These are phyloP conservation scores for Auriscalpium vulgare DNA, from an alignment of 768 basidiomycete species.

Conservation along the genomic window DNA sequence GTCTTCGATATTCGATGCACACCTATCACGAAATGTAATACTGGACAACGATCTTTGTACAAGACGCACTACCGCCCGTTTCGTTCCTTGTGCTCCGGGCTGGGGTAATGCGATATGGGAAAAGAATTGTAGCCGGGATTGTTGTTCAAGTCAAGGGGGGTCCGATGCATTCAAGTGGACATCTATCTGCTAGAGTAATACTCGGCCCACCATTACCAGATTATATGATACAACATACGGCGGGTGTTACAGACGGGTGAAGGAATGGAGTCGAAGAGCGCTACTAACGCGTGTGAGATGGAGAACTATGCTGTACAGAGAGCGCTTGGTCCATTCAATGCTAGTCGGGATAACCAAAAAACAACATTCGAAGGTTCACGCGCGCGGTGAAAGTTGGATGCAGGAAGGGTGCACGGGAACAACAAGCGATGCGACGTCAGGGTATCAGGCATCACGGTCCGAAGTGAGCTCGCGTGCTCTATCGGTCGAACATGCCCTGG, in stretches of 20 bases:
- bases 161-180: not conserved
- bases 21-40: not conserved
- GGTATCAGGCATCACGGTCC: not conserved
- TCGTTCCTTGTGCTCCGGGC: not conserved
- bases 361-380: too few species aligned
- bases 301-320: too few species aligned
- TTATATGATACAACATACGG: too few species aligned
- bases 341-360: too few species aligned
- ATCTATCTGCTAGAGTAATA: too few species aligned
- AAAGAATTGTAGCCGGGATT: not conserved
- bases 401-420: not conserved
- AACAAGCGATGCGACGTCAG: not conserved
- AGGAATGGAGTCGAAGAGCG: too few species aligned
- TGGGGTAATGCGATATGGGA: not conserved
- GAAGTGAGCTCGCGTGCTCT: not conserved
- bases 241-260: too few species aligned
- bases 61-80: not conserved
- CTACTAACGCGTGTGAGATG: too few species aligned
- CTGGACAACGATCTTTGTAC: not conserved
- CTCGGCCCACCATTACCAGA: too few species aligned
- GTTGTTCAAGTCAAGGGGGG: not conserved
- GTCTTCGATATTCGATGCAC: not conserved
- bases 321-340: too few species aligned
- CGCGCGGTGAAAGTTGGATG: too few species aligned
- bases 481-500: constrained; percentile 7